These are phyloP conservation scores for Mycosarcoma mackinlayi DNA, from an alignment of 1,284 basidiomycete genomes.

Conservation along the genomic window DNA sequence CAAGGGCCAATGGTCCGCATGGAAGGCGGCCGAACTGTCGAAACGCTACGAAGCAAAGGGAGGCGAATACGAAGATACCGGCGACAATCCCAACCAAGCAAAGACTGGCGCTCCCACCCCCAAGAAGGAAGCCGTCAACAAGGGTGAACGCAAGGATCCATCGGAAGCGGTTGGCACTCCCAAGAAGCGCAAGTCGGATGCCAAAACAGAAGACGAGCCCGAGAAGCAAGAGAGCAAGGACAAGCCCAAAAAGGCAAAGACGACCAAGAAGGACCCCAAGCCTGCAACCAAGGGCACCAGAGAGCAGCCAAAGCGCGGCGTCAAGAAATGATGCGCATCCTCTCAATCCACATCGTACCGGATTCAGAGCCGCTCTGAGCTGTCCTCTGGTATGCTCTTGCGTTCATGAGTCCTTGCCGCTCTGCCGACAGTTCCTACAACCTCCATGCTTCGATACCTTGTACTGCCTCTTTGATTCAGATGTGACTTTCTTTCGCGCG, in stretches of 20 bases:
- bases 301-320: conserved; percentile 42
- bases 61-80: conserved; percentile 69
- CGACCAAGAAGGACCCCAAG: conserved; percentile 31
- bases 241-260: conserved; percentile 16
- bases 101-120: conserved; percentile 69
- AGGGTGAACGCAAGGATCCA: conserved; percentile 44
- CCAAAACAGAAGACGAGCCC: conserved; percentile 9
- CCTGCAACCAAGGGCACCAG: conserved; percentile 25
- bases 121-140: conserved; percentile 63
- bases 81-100: conserved; percentile 70
- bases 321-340: conserved; percentile 25
- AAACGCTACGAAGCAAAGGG: conserved; percentile 70
- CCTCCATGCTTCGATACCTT: too few relatives aligned
- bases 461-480: too few relatives aligned
- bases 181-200: conserved; percentile 19
- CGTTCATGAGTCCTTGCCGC: too few relatives aligned
- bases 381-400: neutral
- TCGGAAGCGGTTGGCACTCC: conserved; percentile 29
- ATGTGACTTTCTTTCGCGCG: too few relatives aligned
- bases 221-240: conserved; percentile 10
- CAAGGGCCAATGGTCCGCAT: conserved; percentile 70
- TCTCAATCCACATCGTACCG: neutral
- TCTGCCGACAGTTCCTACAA: too few relatives aligned
- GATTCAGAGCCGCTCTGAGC: too few relatives aligned
- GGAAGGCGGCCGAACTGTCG: conserved; percentile 68